Percentiles rank a stretch among this genome's conserved stretches.
Evolutionary conservation across 306 rosid species (phyloP).

Genomic region (Castanea sativa): DNA sequence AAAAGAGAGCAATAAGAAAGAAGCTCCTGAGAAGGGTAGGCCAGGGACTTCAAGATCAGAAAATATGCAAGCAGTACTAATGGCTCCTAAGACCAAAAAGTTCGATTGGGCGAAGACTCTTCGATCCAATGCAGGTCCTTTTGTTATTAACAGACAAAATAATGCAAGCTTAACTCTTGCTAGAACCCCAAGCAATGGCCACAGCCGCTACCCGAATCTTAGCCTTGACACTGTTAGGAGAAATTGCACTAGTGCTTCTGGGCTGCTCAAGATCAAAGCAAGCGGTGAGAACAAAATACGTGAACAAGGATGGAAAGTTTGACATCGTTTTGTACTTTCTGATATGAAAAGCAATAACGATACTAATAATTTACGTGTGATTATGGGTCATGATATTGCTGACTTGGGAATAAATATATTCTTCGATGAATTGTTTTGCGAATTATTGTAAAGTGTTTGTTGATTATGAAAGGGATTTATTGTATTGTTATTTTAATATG

Average conservation of each 20-base stretch:
- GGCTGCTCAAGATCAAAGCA: not conserved
- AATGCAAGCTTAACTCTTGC: slow-evolving; percentile 16
- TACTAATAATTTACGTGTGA: not conserved
- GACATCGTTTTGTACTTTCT: slow-evolving; percentile 1
- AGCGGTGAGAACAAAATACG: slow-evolving; percentile 16
- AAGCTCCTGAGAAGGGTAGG: slow-evolving; percentile 17
- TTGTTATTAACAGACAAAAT: slow-evolving; percentile 15
- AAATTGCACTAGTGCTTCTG: not conserved
- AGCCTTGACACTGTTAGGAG: not conserved
- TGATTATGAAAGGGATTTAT: too few relatives aligned
- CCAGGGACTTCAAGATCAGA: slow-evolving; percentile 18
- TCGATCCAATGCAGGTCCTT: slow-evolving; percentile 31
- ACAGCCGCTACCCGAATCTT: not conserved
- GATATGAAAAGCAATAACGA: not conserved
- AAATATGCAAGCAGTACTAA: slow-evolving; percentile 6
- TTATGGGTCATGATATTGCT: not conserved
- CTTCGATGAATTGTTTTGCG: too few relatives aligned
- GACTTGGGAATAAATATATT: not conserved
- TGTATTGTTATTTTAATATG: too few relatives aligned
- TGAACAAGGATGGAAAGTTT: slow-evolving; percentile 43
- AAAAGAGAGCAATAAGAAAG: slow-evolving; percentile 41
- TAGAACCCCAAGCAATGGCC: not conserved
- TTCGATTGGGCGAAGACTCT: slow-evolving; percentile 65
- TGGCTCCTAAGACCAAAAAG: slow-evolving; percentile 21
- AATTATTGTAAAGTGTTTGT: too few relatives aligned